Conservation (phyloP, 2,329 filamentous ascomycete species). For the Fusarium sp. region DNA sequence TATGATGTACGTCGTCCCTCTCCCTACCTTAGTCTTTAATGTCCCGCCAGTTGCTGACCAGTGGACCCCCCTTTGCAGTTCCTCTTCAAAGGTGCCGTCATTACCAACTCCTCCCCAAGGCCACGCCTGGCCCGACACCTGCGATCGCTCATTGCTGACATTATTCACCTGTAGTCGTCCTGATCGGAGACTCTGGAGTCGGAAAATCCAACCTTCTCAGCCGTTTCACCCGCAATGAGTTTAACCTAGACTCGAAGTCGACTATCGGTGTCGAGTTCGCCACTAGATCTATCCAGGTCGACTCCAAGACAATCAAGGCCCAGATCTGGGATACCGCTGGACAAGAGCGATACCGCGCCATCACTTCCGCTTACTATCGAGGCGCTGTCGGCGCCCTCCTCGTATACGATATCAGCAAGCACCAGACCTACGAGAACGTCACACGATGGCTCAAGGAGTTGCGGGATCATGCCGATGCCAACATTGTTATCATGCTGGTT, state of each 20-base stretch:
- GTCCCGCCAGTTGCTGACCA: constrained; percentile 52
- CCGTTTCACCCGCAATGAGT: constrained; percentile 99
- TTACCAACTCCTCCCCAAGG: constrained; percentile 37
- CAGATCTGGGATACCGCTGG: constrained; percentile 99
- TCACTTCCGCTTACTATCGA: constrained; percentile 98
- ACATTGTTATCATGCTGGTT: constrained; percentile 99
- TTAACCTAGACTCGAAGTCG: constrained; percentile 99
- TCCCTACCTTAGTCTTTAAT: constrained; percentile 34
- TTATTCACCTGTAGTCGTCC: constrained; percentile 75
- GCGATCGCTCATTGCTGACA: constrained; percentile 50
- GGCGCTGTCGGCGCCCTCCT: constrained; percentile 97
- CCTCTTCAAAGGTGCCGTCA: constrained; percentile 91
- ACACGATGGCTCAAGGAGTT: constrained; percentile 99
- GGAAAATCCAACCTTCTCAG: constrained; percentile 99
- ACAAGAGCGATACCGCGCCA: constrained; percentile 98
- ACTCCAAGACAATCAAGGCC: constrained; percentile 99
- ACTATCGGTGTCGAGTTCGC: constrained; percentile 99
- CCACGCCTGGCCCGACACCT: constrained; percentile 33
- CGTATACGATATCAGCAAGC: constrained; percentile 99
- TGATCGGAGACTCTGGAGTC: constrained; percentile 99
- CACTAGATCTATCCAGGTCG: constrained; percentile 97
- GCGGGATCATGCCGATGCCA: constrained; percentile 96
- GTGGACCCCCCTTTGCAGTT: constrained; percentile 71
- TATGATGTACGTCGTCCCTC: constrained; percentile 84
- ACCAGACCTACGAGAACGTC: constrained; percentile 99